Percentiles rank a stretch among this genome's conserved stretches.
These are phyloP conservation scores for Tetratostichococcus sp. DNA, from an alignment of 139 green algal species.

Conservation along the genomic window DNA sequence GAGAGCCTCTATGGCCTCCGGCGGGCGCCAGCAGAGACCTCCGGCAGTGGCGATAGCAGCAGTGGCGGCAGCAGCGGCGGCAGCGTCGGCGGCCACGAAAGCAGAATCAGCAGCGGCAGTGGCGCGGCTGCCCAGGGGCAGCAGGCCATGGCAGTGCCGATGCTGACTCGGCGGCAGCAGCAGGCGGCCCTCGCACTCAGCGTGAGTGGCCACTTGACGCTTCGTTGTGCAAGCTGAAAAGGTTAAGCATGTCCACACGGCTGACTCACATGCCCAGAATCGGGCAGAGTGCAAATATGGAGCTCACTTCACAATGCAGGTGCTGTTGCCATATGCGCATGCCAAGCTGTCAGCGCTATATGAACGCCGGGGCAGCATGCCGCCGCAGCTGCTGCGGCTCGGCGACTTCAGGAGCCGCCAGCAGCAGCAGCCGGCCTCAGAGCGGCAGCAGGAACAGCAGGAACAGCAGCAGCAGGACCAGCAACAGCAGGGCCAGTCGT, in stretches of 20 bases:
- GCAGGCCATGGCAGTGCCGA: not conserved
- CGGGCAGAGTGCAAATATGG: too few species aligned
- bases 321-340: slow-evolving; percentile 66
- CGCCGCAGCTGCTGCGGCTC: slow-evolving; percentile 24
- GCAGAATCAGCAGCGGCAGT: not conserved
- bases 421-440: not conserved
- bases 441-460: slow-evolving; percentile 2
- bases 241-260: too few species aligned
- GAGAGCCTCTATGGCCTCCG: slow-evolving; percentile 77
- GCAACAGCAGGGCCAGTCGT: not conserved
- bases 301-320: too few species aligned
- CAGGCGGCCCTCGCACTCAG: slow-evolving; percentile 22
- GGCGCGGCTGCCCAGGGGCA: not conserved
- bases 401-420: not conserved
- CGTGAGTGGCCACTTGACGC: not conserved
- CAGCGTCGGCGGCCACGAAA: too few species aligned
- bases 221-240: too few species aligned
- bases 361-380: slow-evolving; percentile 1
- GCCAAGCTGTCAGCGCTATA: slow-evolving; percentile 58
- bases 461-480: slow-evolving; percentile 1
- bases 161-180: slow-evolving; percentile 10
- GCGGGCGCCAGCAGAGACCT: slow-evolving; percentile 9
- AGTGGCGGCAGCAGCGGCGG: too few species aligned
- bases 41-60: not conserved
- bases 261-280: too few species aligned